Percentiles rank a stretch among this genome's conserved stretches.
Conservation (phyloP, 192 early-diverging fungal genomes). For the Dimargaris xerosporica region DNA sequence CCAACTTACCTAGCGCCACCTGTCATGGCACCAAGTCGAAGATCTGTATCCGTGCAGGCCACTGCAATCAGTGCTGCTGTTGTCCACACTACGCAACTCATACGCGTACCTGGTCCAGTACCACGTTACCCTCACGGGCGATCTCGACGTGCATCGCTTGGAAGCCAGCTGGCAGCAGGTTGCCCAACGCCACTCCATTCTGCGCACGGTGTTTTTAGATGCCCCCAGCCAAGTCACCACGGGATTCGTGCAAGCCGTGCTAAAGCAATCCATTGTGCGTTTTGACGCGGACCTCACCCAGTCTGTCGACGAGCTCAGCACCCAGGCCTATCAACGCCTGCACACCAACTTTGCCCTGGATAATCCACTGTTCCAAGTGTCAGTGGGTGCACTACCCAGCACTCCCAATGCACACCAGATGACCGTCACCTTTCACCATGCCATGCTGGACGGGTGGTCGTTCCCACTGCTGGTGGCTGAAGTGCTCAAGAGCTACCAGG, state of each 20-base stretch:
- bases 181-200: background rate
- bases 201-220: conserved; percentile 3
- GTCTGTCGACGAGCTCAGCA: no score
- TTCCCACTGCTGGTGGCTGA: background rate
- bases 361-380: background rate
- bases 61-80: background rate
- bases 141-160: background rate
- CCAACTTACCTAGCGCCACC: background rate
- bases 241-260: conserved; percentile 1
- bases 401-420: background rate
- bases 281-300: background rate
- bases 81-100: background rate
- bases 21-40: background rate
- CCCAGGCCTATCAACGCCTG: background rate
- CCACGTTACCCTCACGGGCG: background rate
- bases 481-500: no score
- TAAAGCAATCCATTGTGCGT: background rate
- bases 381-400: background rate
- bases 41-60: conserved; percentile 4
- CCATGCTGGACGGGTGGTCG: conserved; percentile 8
- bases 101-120: background rate
- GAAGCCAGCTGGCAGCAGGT: background rate
- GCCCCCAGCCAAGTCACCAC: background rate
- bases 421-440: background rate
- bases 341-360: background rate